Percentiles rank a stretch among this genome's conserved stretches.
Evolutionary conservation across 1,284 basidiomycete genomes (phyloP).

Genomic region (Microbotryum lychnidis-dioicae): DNA sequence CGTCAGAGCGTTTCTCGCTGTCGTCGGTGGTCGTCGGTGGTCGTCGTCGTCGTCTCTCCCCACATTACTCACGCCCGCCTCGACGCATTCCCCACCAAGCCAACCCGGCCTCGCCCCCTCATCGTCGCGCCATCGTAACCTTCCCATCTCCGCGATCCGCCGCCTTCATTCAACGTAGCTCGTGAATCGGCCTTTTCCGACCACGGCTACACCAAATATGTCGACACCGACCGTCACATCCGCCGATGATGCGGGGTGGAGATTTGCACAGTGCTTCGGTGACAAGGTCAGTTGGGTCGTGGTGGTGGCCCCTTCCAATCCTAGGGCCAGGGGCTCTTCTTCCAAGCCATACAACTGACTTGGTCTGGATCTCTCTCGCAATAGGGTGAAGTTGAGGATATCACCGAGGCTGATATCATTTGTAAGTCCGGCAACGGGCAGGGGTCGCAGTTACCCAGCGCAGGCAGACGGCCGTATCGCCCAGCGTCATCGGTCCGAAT

Average conservation of each 20-base stretch:
- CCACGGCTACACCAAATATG: not conserved
- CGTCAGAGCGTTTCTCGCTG: no score
- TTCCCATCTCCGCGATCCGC: not conserved
- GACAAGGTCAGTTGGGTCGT: slow-evolving; percentile 61
- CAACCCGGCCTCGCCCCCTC: not conserved
- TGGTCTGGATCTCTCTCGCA: not conserved
- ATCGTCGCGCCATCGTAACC: not conserved
- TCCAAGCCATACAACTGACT: not conserved
- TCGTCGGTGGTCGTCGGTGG: no score
- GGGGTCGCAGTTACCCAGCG: no score
- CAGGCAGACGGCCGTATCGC: no score
- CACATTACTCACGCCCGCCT: no score
- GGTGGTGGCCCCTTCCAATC: no score
- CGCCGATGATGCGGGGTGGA: slow-evolving; percentile 81
- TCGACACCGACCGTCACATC: slow-evolving; percentile 15
- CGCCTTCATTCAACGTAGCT: not conserved
- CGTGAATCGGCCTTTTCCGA: not conserved
- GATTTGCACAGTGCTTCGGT: slow-evolving; percentile 99
- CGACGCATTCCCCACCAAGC: no score
- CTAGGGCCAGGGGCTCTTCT: no score
- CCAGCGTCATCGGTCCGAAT: no score
- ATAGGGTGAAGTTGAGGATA: slow-evolving; percentile 79
- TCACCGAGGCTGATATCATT: slow-evolving; percentile 99
- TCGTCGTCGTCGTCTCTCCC: no score
- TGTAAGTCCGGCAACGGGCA: slow-evolving; percentile 38